Percentiles rank a stretch among this genome's conserved stretches.
These are phyloP conservation scores for Cicer bijugum DNA, from an alignment of 306 rosid genomes.

Conservation along the genomic window DNA sequence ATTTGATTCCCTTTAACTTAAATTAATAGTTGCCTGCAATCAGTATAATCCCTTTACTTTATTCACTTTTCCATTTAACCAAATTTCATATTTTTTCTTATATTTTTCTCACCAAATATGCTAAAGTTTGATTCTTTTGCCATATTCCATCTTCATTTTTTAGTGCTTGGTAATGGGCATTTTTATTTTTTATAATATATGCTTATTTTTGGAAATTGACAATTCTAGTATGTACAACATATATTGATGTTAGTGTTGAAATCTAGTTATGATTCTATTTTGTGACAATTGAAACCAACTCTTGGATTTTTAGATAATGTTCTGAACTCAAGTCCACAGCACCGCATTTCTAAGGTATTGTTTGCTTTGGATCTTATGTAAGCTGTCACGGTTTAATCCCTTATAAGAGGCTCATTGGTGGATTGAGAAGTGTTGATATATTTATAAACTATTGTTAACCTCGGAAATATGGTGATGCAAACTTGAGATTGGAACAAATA, in stretches of 20 bases:
- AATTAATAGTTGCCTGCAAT: too few species aligned
- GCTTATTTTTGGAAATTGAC: slow-evolving; percentile 1
- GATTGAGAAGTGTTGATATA: too few species aligned
- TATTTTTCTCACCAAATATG: slow-evolving; percentile 3
- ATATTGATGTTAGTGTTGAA: not conserved
- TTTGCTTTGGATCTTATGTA: too few species aligned
- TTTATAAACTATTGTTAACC: too few species aligned
- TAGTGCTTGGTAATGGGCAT: slow-evolving; percentile 16
- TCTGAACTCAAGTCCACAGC: not conserved
- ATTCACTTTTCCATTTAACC: not conserved
- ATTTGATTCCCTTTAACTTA: too few species aligned
- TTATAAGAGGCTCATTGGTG: too few species aligned
- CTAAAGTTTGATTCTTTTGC: slow-evolving; percentile 42
- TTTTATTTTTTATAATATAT: not conserved
- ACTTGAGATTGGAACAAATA: too few species aligned
- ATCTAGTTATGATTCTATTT: slow-evolving; percentile 5
- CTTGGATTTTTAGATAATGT: not conserved
- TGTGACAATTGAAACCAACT: not conserved
- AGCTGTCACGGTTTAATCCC: too few species aligned
- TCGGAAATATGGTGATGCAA: too few species aligned
- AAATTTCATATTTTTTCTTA: not conserved
- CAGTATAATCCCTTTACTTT: not conserved
- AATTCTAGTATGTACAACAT: not conserved
- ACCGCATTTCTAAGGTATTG: too few species aligned
- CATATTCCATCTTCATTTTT: not conserved